phyloP scores from a whole-genome alignment of 108 stramenopile genomes.

The Discostella stelligeroides region DNA sequence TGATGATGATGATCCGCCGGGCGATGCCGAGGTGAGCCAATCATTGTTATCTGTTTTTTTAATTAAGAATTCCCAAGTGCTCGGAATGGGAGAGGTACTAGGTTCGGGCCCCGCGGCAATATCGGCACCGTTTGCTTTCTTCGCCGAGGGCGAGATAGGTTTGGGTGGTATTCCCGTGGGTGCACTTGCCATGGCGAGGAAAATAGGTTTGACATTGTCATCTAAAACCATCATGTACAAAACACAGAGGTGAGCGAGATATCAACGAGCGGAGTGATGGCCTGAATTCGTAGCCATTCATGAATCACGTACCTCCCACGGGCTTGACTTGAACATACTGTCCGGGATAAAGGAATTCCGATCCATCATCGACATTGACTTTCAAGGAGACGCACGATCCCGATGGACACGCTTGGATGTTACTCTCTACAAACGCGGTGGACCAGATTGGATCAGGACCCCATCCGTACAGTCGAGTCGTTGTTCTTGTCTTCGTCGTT shows the following conservation, averaged over 20 bases:
- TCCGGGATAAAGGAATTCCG: constrained; percentile 71
- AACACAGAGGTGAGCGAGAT: too few relatives aligned
- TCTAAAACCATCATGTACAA: constrained; percentile 13
- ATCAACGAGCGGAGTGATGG: not conserved
- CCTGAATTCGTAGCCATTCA: not conserved
- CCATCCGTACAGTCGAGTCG: constrained; percentile 81
- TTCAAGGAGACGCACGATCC: constrained; percentile 60
- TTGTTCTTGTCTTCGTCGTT: not conserved
- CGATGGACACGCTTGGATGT: constrained; percentile 63
- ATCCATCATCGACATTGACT: constrained; percentile 62
- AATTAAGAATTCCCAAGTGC: constrained; percentile 83
- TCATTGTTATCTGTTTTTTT: constrained; percentile 86
- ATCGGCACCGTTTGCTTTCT: constrained; percentile 46
- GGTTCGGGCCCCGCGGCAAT: constrained; percentile 41
- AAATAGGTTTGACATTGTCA: constrained; percentile 72
- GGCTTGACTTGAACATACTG: constrained; percentile 78
- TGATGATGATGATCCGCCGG: too few relatives aligned
- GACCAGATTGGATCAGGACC: constrained; percentile 88
- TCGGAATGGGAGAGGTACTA: constrained; percentile 20
- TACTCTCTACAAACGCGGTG: constrained; percentile 42
- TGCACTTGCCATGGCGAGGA: constrained; percentile 82
- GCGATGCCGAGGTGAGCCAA: constrained; percentile 59
- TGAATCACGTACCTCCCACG: constrained; percentile 19
- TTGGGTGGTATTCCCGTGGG: constrained; percentile 47
- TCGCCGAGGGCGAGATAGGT: constrained; percentile 19